phyloP scores from a whole-genome alignment of 2,329 filamentous ascomycete genomes.

The Rhynchosporium agropyri region DNA sequence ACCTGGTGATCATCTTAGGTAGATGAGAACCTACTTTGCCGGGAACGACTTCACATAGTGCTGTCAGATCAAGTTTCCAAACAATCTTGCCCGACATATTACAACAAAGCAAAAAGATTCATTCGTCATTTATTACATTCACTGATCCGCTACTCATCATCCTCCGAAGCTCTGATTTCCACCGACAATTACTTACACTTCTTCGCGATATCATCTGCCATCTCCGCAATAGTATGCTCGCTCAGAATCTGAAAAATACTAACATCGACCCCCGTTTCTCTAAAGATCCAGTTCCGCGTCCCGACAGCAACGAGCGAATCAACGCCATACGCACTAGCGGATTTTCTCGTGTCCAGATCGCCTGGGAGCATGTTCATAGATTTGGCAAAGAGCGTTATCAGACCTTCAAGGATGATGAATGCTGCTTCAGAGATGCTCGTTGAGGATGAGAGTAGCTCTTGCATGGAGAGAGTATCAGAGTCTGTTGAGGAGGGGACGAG shows the following conservation, averaged over 20 bases:
- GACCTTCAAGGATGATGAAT: constrained; percentile 21
- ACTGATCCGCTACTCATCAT: constrained; percentile 6
- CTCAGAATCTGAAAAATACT: constrained; percentile 28
- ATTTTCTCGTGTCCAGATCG: constrained; percentile 37
- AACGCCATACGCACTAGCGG: constrained; percentile 47
- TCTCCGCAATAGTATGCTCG: constrained; percentile 13
- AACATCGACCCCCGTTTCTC: constrained; percentile 48
- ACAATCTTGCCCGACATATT: not conserved
- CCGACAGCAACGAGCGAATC: constrained; percentile 57
- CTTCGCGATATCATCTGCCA: constrained; percentile 14
- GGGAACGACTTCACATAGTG: too few relatives aligned
- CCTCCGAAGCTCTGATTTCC: constrained; percentile 10
- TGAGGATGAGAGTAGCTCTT: constrained; percentile 14
- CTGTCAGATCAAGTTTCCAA: too few relatives aligned
- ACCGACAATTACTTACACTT: constrained; percentile 15
- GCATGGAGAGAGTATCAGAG: constrained; percentile 12
- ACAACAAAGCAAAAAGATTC: not conserved
- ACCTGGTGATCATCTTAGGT: too few relatives aligned
- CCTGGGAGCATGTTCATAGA: constrained; percentile 37
- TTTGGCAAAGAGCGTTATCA: constrained; percentile 34
- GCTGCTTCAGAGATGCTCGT: constrained; percentile 17
- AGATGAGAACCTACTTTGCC: too few relatives aligned
- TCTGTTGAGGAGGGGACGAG: constrained; percentile 12
- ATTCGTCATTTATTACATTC: not conserved
- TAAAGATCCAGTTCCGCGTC: constrained; percentile 53